Evolutionary conservation across 1,284 basidiomycete genomes (phyloP).

Genomic region (Malassezia restricta): DNA sequence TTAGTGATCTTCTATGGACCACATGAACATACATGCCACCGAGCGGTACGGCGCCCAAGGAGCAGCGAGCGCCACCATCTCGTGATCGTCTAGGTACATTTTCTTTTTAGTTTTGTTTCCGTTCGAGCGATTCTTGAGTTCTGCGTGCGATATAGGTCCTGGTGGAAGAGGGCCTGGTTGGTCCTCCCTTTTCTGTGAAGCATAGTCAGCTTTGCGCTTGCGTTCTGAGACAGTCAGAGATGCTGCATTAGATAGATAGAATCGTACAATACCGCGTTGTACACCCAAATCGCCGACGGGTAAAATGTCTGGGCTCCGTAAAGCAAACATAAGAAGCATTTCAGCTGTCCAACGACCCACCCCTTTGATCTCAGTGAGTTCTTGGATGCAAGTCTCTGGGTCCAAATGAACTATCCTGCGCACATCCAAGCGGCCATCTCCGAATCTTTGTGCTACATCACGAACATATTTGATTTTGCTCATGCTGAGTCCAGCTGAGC

Average conservation of each 20-base stretch:
- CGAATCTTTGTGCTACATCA: conserved; percentile 33
- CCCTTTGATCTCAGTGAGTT: conserved; percentile 36
- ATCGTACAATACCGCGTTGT: conserved; percentile 38
- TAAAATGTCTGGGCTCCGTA: conserved; percentile 36
- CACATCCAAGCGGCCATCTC: conserved; percentile 34
- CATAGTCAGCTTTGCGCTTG: conserved; percentile 20
- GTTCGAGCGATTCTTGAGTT: conserved; percentile 23
- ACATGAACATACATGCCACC: conserved; percentile 38
- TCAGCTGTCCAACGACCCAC: conserved; percentile 44
- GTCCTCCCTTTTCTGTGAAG: not conserved
- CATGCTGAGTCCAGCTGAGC: conserved; percentile 34
- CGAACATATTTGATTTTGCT: conserved; percentile 40
- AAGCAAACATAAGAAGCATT: conserved; percentile 44
- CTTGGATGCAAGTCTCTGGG: conserved; percentile 31
- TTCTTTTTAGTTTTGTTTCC: conserved; percentile 41
- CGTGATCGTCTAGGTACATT: conserved; percentile 33
- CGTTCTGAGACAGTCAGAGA: conserved; percentile 24
- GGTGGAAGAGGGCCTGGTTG: conserved; percentile 13
- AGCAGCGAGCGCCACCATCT: conserved; percentile 35
- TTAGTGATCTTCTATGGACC: conserved; percentile 22
- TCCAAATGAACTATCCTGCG: conserved; percentile 26
- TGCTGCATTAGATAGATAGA: conserved; percentile 26
- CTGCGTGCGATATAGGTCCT: conserved; percentile 8
- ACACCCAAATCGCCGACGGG: conserved; percentile 41
- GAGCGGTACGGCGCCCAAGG: conserved; percentile 36